These are phyloP conservation scores for Populus davidiana DNA, from an alignment of 345 rosid genomes.

Conservation along the genomic window DNA sequence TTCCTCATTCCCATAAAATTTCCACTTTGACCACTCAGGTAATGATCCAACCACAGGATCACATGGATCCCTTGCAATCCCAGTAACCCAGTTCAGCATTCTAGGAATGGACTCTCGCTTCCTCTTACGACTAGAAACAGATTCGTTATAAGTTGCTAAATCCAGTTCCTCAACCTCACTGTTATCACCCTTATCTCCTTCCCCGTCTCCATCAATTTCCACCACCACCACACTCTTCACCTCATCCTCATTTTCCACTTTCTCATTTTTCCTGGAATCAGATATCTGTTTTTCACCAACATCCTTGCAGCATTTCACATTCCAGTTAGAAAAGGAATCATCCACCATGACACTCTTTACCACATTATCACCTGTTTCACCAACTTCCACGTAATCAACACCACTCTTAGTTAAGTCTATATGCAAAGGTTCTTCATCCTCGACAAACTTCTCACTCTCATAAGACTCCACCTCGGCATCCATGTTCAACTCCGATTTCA, in stretches of 20 bases:
- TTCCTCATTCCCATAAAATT: conserved; percentile 47
- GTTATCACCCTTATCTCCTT: conserved; percentile 3
- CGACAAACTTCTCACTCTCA: conserved; percentile 26
- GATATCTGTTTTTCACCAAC: conserved; percentile 7
- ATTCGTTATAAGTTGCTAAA: conserved; percentile 9
- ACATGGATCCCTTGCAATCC: conserved; percentile 66
- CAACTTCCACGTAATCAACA: conserved; percentile 20
- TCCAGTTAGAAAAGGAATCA: conserved; percentile 4
- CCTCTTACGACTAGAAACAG: conserved; percentile 38
- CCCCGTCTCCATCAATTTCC: conserved; percentile 13
- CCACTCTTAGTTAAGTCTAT: conserved; percentile 18
- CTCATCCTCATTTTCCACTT: conserved; percentile 19
- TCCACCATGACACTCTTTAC: conserved; percentile 21
- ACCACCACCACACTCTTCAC: conserved; percentile 17
- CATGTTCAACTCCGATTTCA: conserved; percentile 19
- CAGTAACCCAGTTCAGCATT: conserved; percentile 57
- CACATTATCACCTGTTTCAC: conserved; percentile 22
- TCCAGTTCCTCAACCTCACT: conserved; percentile 19
- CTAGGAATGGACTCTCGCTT: conserved; percentile 43
- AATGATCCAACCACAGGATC: conserved; percentile 38
- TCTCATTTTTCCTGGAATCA: conserved; percentile 17
- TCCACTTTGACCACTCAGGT: conserved; percentile 77
- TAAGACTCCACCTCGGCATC: conserved; percentile 19
- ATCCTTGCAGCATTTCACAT: conserved; percentile 13
- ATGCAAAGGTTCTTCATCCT: conserved; percentile 27